A percentile compares a stretch with the other conserved stretches of the same genome.
Evolutionary conservation across 2,329 filamentous ascomycete genomes (phyloP).

Genomic region (Pestalotiopsis sp.): DNA sequence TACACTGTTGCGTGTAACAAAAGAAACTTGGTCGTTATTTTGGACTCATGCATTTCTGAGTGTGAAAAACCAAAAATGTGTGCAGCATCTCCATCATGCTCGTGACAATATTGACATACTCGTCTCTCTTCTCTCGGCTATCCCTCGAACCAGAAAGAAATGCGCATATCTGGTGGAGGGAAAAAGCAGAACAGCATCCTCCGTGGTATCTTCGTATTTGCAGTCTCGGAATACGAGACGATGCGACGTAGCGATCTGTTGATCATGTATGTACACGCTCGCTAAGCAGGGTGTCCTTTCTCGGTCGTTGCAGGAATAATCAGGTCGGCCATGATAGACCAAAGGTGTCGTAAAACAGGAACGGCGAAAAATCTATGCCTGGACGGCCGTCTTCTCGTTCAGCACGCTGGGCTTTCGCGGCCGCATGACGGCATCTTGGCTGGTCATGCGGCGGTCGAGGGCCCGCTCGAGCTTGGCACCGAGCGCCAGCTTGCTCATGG

Average conservation of each 20-base stretch:
- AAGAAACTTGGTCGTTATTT: neutral
- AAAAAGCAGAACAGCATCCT: neutral
- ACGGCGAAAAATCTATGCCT: neutral
- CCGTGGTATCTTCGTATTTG: neutral
- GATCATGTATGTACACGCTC: neutral
- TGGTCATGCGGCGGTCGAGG: constrained; percentile 80
- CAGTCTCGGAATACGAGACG: neutral
- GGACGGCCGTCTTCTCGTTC: constrained; percentile 23
- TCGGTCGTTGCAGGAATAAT: neutral
- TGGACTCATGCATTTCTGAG: neutral
- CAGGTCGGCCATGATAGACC: neutral
- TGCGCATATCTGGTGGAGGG: neutral
- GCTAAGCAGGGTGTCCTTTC: neutral
- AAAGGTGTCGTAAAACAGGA: neutral
- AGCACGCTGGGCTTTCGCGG: constrained; percentile 42
- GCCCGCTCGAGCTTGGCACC: constrained; percentile 90
- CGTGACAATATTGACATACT: neutral
- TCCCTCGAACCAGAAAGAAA: neutral
- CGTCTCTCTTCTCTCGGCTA: neutral
- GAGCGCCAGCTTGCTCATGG: constrained; percentile 82
- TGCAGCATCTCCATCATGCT: neutral
- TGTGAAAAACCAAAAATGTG: neutral
- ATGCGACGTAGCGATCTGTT: neutral
- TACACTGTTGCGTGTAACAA: neutral
- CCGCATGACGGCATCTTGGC: constrained; percentile 87